These are phyloP conservation scores for Dalechampia spathulata DNA, from an alignment of 441 rosid genomes.

Conservation along the genomic window DNA sequence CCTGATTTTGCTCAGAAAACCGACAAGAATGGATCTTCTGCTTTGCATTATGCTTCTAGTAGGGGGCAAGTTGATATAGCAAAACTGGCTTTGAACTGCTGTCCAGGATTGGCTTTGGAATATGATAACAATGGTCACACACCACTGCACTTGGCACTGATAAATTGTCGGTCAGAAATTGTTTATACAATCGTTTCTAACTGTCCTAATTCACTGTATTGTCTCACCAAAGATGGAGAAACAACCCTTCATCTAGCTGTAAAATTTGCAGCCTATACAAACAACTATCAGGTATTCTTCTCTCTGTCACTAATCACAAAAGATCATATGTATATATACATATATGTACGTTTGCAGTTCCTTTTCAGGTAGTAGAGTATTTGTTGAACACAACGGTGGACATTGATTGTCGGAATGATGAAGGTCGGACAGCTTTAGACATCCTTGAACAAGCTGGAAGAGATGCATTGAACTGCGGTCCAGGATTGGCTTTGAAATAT, in stretches of 20 bases:
- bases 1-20: constrained; percentile 15
- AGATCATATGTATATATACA: too few species aligned
- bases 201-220: constrained; percentile 16
- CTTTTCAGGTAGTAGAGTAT: too few species aligned
- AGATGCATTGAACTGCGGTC: too few species aligned
- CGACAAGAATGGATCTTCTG: constrained; percentile 14
- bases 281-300: too few species aligned
- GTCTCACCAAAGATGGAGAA: constrained; percentile 11
- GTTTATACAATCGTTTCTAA: too few species aligned
- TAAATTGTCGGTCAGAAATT: constrained; percentile 12
- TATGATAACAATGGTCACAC: constrained; percentile 20
- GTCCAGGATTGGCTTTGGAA: constrained; percentile 13
- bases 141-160: constrained; percentile 30
- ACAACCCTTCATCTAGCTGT: constrained; percentile 24
- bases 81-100: too few species aligned
- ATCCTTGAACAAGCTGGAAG: too few species aligned
- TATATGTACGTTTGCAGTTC: too few species aligned
- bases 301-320: too few species aligned
- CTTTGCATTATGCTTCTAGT: constrained; percentile 26
- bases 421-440: too few species aligned
- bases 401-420: too few species aligned
- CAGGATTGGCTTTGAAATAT: constrained; percentile 13
- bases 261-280: constrained; percentile 9
- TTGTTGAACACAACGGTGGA: too few species aligned
- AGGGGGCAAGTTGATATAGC: not conserved